phyloP scores from a whole-genome alignment of 2,329 filamentous ascomycete species.

The Fusarium euwallaceae region DNA sequence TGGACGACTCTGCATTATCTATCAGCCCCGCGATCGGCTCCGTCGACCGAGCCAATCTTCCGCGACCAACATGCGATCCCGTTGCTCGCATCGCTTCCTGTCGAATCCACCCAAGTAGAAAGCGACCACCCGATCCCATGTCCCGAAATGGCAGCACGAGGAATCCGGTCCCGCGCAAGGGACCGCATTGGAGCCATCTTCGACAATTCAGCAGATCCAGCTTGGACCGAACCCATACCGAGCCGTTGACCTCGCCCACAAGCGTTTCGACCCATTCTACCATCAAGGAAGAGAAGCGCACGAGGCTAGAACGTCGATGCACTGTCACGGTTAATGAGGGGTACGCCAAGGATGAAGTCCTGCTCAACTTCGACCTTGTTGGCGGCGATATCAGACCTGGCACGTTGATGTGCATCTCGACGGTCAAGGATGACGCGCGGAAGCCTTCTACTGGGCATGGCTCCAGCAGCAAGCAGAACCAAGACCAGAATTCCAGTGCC shows the following conservation, averaged over 20 bases:
- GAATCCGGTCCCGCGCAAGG: constrained; percentile 56
- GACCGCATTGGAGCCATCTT: constrained; percentile 65
- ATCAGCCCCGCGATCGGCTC: constrained; percentile 20
- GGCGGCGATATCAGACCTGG: constrained; percentile 73
- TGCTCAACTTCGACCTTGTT: constrained; percentile 81
- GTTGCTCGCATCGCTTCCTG: constrained; percentile 19
- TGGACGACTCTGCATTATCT: constrained; percentile 13
- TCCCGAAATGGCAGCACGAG: constrained; percentile 47
- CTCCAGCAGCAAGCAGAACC: constrained; percentile 50
- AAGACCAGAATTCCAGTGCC: constrained; percentile 45
- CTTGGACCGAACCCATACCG: constrained; percentile 58
- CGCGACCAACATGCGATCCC: constrained; percentile 39
- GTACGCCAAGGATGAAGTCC: constrained; percentile 81
- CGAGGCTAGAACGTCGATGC: constrained; percentile 61
- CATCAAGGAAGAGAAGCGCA: constrained; percentile 50
- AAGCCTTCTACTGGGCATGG: constrained; percentile 51
- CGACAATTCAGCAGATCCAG: constrained; percentile 65
- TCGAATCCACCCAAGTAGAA: constrained; percentile 37
- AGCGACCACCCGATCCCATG: constrained; percentile 43
- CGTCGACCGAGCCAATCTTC: constrained; percentile 22
- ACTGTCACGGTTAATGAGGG: constrained; percentile 76
- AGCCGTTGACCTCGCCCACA: constrained; percentile 61
- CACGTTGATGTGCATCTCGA: constrained; percentile 79
- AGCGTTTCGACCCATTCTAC: constrained; percentile 66
- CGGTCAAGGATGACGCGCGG: constrained; percentile 65